Conservation (phyloP, 441 rosid species). For the Biscutella auriculata region DNA sequence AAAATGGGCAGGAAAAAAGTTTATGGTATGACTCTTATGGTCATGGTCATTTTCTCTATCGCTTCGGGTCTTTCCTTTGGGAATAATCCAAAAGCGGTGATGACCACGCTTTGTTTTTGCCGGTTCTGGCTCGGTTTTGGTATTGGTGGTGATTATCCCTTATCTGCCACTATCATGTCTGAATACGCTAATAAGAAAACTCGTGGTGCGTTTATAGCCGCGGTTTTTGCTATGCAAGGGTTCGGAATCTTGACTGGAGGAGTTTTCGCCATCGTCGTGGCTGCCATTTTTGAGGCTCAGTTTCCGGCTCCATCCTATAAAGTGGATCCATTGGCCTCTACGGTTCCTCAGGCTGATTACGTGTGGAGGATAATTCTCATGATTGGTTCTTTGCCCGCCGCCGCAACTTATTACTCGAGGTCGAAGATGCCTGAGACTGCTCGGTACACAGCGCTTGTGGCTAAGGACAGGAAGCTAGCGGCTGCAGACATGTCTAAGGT, state of each 20-base stretch:
- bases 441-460: conserved; percentile 50
- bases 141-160: conserved; percentile 50
- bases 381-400: conserved; percentile 47
- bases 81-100: conserved; percentile 21
- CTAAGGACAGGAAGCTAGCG: conserved; percentile 42
- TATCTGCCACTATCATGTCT: conserved; percentile 58
- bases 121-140: conserved; percentile 66
- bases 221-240: conserved; percentile 61
- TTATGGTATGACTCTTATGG: conserved; percentile 38
- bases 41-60: conserved; percentile 36
- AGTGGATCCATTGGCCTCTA: conserved; percentile 15
- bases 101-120: conserved; percentile 40
- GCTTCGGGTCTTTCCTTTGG: conserved; percentile 50
- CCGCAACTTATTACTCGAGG: conserved; percentile 40
- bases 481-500: conserved; percentile 53
- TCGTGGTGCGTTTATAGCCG: conserved; percentile 43
- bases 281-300: conserved; percentile 27
- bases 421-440: conserved; percentile 61
- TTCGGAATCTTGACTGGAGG: conserved; percentile 52
- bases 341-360: conserved; percentile 38
- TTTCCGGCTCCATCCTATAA: conserved; percentile 21
- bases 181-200: conserved; percentile 54
- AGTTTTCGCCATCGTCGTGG: conserved; percentile 33
- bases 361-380: conserved; percentile 47
- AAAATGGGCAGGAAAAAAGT: conserved; percentile 49